A percentile compares a stretch with the other conserved stretches of the same genome.
Evolutionary conservation across 2,329 filamentous ascomycete genomes (phyloP).

Genomic region (Graphiopsis chlorocephala): DNA sequence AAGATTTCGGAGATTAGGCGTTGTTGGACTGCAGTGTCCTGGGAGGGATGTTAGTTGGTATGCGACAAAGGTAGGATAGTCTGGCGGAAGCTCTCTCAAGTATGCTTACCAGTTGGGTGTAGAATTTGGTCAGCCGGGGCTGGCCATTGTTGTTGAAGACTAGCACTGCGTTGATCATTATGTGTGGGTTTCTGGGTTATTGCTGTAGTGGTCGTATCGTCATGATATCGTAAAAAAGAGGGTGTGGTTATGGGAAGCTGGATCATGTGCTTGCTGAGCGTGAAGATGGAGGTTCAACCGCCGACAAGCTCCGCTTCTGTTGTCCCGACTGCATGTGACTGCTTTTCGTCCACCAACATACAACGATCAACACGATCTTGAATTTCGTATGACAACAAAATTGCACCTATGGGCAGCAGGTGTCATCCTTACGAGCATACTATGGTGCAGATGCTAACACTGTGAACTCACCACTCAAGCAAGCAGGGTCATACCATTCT

Average conservation of each 20-base stretch:
- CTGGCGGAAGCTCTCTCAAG: background rate
- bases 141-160: slow-evolving; percentile 99
- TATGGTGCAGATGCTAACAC: background rate
- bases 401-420: background rate
- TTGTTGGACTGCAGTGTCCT: slow-evolving; percentile 98
- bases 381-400: background rate
- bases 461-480: background rate
- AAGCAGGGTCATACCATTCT: background rate
- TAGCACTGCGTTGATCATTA: slow-evolving; percentile 96
- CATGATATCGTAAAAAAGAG: slow-evolving; percentile 9
- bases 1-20: slow-evolving; percentile 97
- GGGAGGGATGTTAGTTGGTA: background rate
- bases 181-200: background rate
- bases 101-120: slow-evolving; percentile 77
- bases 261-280: background rate
- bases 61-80: background rate
- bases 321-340: background rate
- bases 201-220: slow-evolving; percentile 1
- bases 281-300: slow-evolving; percentile 2
- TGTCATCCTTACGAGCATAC: background rate
- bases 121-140: slow-evolving; percentile 95
- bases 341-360: background rate
- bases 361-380: background rate
- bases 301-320: background rate
- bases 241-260: background rate